Evolutionary conservation across 2,329 filamentous ascomycete genomes (phyloP), one percentile per base, ranked within the genome.

Genomic region (Diaporthe humulicola): DNA sequence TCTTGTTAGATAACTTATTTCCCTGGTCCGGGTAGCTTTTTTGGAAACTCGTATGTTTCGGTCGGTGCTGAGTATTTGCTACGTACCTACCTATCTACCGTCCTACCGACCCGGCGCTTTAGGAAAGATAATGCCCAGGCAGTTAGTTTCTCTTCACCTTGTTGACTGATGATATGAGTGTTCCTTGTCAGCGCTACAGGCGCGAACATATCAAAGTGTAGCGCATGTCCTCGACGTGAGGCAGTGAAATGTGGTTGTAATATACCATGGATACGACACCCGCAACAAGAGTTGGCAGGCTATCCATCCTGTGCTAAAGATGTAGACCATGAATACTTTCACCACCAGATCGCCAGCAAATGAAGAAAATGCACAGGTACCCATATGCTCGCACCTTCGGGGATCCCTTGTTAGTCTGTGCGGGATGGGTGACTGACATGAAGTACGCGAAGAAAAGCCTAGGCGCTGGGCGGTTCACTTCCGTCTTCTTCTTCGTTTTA

Each of bases 61-160:
- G 30, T 52, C n/a, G 64, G 42, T 28, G 64, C 45, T 38, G 45
- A 28, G 48, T 22, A 66, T 50, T 66, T 42, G 40, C 60, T 66
- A 50, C 60, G 40, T 33, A 48, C 40, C 5, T 33, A 48, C 40
- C 5, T 8, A 64, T 28, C n/a, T 48, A 25, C 42, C 30, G 12
- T 48, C 60, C 17, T 4, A 36, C 28, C 42, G 25, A 33, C 40
- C 40, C 40, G n/a, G 14, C 14, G 48, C 64, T 52, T 28, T 38
- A 67, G 61, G 61, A 67, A 67, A 52, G 64, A 67, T 52, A 38
- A 67, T 67, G 45, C 45, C 64, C 45, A 67, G 45, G 45, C 64
- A 67, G 48, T 52, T 45, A 30, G 58, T 30, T 61, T 52, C 22
- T 67, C 64, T 67, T 52, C 25, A 50, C 30, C 5, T 38, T 67